Evolutionary conservation across 2,329 filamentous ascomycete species (phyloP).

Genomic region (Calcarisporium arbuscula): DNA sequence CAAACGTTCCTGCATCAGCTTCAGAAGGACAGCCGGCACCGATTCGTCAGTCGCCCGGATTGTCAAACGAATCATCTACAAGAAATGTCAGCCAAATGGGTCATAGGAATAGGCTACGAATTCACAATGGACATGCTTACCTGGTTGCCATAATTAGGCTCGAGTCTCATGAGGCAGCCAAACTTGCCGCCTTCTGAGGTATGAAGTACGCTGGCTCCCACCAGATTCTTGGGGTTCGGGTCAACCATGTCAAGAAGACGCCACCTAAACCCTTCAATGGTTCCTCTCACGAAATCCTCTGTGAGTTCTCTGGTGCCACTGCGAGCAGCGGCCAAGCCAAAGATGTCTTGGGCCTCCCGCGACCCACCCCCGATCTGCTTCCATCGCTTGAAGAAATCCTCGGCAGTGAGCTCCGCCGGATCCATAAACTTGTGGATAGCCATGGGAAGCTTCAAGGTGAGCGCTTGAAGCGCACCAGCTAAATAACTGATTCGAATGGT

Average conservation of each 20-base stretch:
- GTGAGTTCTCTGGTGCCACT: slow-evolving; percentile 56
- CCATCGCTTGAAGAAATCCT: slow-evolving; percentile 99
- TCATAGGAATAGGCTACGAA: slow-evolving; percentile 7
- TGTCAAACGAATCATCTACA: slow-evolving; percentile 89
- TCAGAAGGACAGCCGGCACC: slow-evolving; percentile 73
- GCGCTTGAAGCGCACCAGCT: slow-evolving; percentile 83
- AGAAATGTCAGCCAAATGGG: slow-evolving; percentile 4
- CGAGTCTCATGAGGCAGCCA: slow-evolving; percentile 85
- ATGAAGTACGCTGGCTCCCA: slow-evolving; percentile 82
- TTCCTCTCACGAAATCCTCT: slow-evolving; percentile 62
- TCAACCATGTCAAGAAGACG: slow-evolving; percentile 80
- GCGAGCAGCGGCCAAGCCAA: slow-evolving; percentile 52
- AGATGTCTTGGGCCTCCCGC: slow-evolving; percentile 82
- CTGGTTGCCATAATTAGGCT: slow-evolving; percentile 88
- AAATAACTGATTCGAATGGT: slow-evolving; percentile 94
- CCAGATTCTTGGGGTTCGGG: slow-evolving; percentile 87
- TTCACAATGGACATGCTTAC: slow-evolving; percentile 47
- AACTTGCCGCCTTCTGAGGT: slow-evolving; percentile 82
- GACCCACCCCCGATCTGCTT: slow-evolving; percentile 91
- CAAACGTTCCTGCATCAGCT: slow-evolving; percentile 81
- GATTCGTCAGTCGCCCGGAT: slow-evolving; percentile 89
- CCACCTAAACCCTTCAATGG: slow-evolving; percentile 84
- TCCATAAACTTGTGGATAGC: slow-evolving; percentile 96
- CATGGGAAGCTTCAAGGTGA: slow-evolving; percentile 86
- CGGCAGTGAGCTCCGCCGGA: slow-evolving; percentile 72